phyloP scores from a whole-genome alignment of 306 rosid genomes.

The Alnus glutinosa region DNA sequence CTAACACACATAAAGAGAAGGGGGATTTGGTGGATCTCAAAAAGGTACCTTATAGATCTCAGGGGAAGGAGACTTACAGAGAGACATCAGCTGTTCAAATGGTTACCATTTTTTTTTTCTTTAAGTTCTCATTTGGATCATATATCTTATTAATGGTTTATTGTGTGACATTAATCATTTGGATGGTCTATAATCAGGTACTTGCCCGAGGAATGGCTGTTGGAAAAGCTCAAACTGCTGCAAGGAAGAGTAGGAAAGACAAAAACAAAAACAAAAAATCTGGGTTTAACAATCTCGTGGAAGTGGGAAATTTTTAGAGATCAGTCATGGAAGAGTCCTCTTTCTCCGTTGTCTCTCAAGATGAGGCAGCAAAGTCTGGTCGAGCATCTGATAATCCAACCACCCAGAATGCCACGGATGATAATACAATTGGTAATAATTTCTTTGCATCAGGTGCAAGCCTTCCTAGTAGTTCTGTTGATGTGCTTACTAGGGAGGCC shows the following conservation, averaged over 20 bases:
- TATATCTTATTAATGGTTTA: slow-evolving; percentile 40
- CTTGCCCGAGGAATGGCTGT: slow-evolving; percentile 35
- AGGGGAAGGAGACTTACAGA: neutral
- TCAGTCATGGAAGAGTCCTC: slow-evolving; percentile 44
- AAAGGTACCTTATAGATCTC: slow-evolving; percentile 36
- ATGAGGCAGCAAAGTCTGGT: slow-evolving; percentile 35
- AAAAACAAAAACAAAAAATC: slow-evolving; percentile 33
- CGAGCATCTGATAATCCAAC: too few species aligned
- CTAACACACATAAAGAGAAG: slow-evolving; percentile 37
- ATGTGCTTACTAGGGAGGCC: too few species aligned
- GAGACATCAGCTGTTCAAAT: slow-evolving; percentile 45
- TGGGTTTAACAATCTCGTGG: slow-evolving; percentile 31
- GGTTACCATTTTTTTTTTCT: slow-evolving; percentile 37
- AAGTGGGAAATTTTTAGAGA: slow-evolving; percentile 37
- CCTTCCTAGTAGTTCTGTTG: too few species aligned
- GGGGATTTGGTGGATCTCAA: slow-evolving; percentile 36
- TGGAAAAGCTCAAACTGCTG: too few species aligned
- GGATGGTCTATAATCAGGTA: slow-evolving; percentile 68
- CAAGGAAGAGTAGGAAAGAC: too few species aligned
- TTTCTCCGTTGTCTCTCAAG: slow-evolving; percentile 46
- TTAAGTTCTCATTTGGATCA: slow-evolving; percentile 18
- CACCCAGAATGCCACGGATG: too few species aligned
- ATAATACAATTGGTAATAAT: too few species aligned
- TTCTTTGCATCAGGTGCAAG: too few species aligned
- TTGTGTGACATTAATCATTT: slow-evolving; percentile 30